Percentiles rank a stretch among this genome's conserved stretches.
phyloP scores from a whole-genome alignment of 768 basidiomycete species.

The Gloeopeniophorella convolvens region DNA sequence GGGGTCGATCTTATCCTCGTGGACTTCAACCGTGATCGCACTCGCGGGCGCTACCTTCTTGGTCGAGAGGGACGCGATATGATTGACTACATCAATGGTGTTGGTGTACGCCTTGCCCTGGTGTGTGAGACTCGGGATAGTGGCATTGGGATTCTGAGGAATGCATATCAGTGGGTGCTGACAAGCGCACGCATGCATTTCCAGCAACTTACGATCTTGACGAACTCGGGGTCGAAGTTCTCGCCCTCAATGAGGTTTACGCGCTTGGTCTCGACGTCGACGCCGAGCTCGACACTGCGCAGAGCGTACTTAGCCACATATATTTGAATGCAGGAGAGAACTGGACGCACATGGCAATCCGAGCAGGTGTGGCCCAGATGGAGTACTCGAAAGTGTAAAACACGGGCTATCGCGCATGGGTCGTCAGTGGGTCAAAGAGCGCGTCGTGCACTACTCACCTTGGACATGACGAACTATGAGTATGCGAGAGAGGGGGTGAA shows the following conservation, averaged over 20 bases:
- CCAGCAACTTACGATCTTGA: slow-evolving; percentile 32
- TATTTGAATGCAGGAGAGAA: background rate
- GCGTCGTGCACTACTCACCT: background rate
- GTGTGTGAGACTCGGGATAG: slow-evolving; percentile 7
- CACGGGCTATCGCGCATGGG: slow-evolving; percentile 18
- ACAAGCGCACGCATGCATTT: background rate
- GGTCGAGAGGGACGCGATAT: slow-evolving; percentile 36
- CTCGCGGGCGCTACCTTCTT: slow-evolving; percentile 31
- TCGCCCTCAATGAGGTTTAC: slow-evolving; percentile 41
- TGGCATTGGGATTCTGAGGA: slow-evolving; percentile 18
- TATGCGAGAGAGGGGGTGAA: background rate
- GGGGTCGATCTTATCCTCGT: slow-evolving; percentile 42
- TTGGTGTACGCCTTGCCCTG: slow-evolving; percentile 27
- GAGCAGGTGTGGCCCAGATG: slow-evolving; percentile 37
- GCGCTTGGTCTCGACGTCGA: slow-evolving; percentile 30
- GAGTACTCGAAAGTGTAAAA: slow-evolving; percentile 33
- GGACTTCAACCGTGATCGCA: slow-evolving; percentile 34
- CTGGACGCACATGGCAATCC: slow-evolving; percentile 36
- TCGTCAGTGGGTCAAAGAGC: background rate
- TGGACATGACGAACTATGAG: background rate
- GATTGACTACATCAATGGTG: slow-evolving; percentile 36
- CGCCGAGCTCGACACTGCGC: slow-evolving; percentile 37
- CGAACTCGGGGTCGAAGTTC: slow-evolving; percentile 42
- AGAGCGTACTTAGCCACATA: background rate
- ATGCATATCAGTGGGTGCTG: slow-evolving; percentile 7